A percentile compares a stretch with the other conserved stretches of the same genome.
Conservation (phyloP, 2,329 filamentous ascomycete species). For the Pezicula carpinea region DNA sequence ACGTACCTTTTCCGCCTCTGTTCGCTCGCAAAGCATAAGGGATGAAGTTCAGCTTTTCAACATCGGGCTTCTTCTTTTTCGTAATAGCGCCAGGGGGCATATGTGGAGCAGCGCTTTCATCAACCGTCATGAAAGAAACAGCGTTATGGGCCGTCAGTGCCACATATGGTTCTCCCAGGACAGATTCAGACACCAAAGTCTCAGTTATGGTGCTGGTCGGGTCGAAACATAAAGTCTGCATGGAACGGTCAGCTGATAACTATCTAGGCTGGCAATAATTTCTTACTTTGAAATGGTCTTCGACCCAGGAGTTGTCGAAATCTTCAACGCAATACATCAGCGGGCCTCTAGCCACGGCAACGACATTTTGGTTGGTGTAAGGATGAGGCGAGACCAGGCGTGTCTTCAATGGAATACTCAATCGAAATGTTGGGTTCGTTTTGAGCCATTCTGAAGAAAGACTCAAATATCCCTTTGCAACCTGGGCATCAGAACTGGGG, state of each 20-base stretch:
- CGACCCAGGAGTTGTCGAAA: conserved; percentile 49
- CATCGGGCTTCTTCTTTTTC: conserved; percentile 17
- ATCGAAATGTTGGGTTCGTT: conserved; percentile 36
- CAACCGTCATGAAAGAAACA: conserved; percentile 8
- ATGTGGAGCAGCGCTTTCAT: conserved; percentile 4
- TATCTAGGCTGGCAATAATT: not conserved
- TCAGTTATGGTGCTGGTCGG: conserved; percentile 12
- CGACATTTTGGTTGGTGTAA: conserved; percentile 48
- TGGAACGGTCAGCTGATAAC: not conserved
- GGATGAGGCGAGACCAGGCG: conserved; percentile 49
- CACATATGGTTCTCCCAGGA: conserved; percentile 16
- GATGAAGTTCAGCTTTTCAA: conserved; percentile 41
- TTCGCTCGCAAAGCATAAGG: conserved; percentile 53
- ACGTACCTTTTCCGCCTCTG: conserved; percentile 41
- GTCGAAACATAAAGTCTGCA: conserved; percentile 13
- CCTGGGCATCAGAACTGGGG: conserved; percentile 11
- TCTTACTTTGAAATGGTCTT: conserved; percentile 47
- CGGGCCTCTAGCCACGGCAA: conserved; percentile 51
- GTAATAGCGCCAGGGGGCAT: not conserved
- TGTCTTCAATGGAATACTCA: conserved; percentile 42
- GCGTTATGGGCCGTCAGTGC: conserved; percentile 16
- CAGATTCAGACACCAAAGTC: conserved; percentile 1
- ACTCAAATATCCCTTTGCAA: conserved; percentile 45
- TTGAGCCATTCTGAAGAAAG: conserved; percentile 37
- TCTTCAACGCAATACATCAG: conserved; percentile 59